Evolutionary conservation across 2,329 filamentous ascomycete genomes (phyloP), one percentile per base, ranked within the genome.

Genomic region (Cercospora beticola): DNA sequence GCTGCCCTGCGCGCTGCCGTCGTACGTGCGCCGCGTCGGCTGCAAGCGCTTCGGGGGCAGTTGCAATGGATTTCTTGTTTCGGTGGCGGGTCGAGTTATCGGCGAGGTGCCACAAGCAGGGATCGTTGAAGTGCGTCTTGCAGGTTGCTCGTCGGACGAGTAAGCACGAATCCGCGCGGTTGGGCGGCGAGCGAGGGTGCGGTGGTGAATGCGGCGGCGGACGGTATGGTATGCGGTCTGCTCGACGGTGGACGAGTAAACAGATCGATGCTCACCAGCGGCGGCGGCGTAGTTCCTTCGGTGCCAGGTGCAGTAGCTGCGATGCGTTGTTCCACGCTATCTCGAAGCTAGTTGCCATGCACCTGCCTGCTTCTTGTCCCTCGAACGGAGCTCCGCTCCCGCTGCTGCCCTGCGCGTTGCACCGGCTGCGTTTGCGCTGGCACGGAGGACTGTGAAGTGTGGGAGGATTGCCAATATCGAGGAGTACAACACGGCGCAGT

Each of bases 1-100:
- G 52, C 62, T 52, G 60, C 60, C 60, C 62, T 64, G 62, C 62
- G 46, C 49, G 54, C 62, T 33, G 36, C 62, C 40, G 60, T 49
- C 60, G 60, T 62, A 46, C 60, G 36, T 46, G 23, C 28, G 43
- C 26, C 54, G 54, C 14, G 54, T 58, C 7, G 54, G 54, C 54
- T 52, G 62, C 62, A 57, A 64, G 36, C 62, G 62, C 36, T 56
- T 58, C 46, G 62, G 26, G 56, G 36, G 23, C 31, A 52, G 62
- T 28, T 58, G 49, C 62, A 43, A 57, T 64, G 49, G 23, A 18
- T 28, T 58, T 31, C 54, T 64, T 64, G 43, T 58, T 64, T 40
- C 33, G 62, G 62, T 58, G 62, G 62, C 49, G 49, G 49, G 52
- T 57, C 46, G 33, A 64, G 49, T 64, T 62, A 43, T 62, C 60